phyloP scores from a whole-genome alignment of 2,329 filamentous ascomycete genomes.

The Talaromyces sp. region DNA sequence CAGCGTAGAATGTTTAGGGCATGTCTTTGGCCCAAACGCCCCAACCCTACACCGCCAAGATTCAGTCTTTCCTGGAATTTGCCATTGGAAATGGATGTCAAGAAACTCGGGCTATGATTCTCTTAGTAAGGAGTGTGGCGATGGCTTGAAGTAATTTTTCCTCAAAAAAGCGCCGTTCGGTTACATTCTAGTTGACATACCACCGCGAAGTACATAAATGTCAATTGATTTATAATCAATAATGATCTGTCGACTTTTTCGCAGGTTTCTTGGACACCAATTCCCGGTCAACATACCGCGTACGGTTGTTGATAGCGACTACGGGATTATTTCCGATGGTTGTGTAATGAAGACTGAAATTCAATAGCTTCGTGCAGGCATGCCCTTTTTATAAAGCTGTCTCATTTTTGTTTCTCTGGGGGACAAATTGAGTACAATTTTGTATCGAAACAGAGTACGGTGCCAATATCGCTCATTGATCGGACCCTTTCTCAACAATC shows the following conservation, averaged over 20 bases:
- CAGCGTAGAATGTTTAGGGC: constrained; percentile 44
- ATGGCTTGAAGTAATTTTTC: no score
- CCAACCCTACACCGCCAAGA: constrained; percentile 44
- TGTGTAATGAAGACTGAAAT: neutral
- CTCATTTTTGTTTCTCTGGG: no score
- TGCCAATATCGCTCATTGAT: neutral
- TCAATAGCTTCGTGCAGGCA: neutral
- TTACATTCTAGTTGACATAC: no score
- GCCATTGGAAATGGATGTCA: neutral
- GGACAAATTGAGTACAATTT: neutral
- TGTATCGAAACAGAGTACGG: neutral
- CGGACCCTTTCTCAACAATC: neutral
- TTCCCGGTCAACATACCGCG: neutral
- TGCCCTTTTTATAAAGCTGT: neutral
- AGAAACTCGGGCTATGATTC: neutral
- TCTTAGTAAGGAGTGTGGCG: neutral
- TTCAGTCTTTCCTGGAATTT: constrained; percentile 29
- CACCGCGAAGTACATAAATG: no score
- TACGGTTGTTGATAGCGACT: neutral
- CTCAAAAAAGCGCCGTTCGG: no score
- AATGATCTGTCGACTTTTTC: no score
- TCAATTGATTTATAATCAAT: no score
- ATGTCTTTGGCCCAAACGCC: constrained; percentile 47
- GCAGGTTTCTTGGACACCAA: neutral
- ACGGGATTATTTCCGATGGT: neutral